Conservation (phyloP, 1,284 basidiomycete species). For the Sporisorium graminicola region DNA sequence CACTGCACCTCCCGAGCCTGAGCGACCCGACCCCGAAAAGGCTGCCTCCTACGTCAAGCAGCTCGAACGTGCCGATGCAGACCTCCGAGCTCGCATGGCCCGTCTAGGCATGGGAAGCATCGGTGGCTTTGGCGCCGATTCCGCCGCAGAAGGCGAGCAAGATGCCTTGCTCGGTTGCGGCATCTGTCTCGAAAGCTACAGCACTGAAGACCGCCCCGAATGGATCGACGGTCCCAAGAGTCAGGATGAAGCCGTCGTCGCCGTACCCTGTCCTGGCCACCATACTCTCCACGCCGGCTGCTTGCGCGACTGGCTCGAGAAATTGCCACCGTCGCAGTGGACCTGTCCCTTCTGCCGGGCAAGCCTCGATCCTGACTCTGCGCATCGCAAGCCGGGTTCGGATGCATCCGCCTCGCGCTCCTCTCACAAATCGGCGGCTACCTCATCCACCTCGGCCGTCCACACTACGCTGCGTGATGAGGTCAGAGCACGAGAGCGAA, state of each 20-base stretch:
- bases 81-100: constrained; percentile 65
- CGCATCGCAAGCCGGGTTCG: neutral
- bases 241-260: constrained; percentile 60
- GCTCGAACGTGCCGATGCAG: constrained; percentile 64
- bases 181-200: constrained; percentile 64
- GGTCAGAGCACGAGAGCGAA: constrained; percentile 54
- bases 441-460: neutral
- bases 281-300: constrained; percentile 65
- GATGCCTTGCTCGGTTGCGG: constrained; percentile 57
- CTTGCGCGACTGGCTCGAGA: constrained; percentile 61
- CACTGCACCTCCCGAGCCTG: constrained; percentile 28
- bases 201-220: constrained; percentile 59
- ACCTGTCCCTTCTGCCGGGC: constrained; percentile 66
- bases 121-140: constrained; percentile 38
- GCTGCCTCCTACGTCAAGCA: constrained; percentile 54
- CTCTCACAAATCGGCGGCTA: constrained; percentile 7
- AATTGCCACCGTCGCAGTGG: constrained; percentile 60
- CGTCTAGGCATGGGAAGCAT: constrained; percentile 62
- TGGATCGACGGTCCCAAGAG: constrained; percentile 56
- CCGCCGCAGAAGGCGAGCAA: constrained; percentile 9
- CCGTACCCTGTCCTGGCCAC: constrained; percentile 62
- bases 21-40: constrained; percentile 48
- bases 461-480: constrained; percentile 54
- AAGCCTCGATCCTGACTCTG: constrained; percentile 23
- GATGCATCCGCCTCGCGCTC: neutral